A percentile compares a stretch with the other conserved stretches of the same genome.
Evolutionary conservation across 306 rosid species (phyloP).

Genomic region (Astragalus membranaceus): DNA sequence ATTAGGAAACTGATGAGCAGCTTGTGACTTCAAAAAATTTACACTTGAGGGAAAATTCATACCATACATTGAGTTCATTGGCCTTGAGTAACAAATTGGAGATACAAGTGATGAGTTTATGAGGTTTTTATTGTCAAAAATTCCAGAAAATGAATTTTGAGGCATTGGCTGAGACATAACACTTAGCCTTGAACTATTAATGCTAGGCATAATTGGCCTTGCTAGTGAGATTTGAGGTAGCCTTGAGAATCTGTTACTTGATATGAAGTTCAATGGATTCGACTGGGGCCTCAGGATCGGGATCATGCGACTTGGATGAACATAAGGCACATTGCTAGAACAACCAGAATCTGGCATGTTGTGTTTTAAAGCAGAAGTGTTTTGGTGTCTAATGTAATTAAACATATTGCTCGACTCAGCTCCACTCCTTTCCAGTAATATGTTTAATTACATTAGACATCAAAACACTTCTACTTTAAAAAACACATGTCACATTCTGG

Average conservation of each 20-base stretch:
- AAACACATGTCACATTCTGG: too few species aligned
- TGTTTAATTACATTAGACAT: too few species aligned
- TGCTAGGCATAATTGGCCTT: neutral
- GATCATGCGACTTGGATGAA: slow-evolving; percentile 9
- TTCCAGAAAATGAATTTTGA: neutral
- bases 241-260: neutral
- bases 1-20: neutral
- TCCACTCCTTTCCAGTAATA: too few species aligned
- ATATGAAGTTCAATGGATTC: neutral
- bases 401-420: too few species aligned
- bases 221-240: too few species aligned
- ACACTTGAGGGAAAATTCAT: too few species aligned
- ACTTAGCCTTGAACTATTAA: neutral
- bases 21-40: neutral
- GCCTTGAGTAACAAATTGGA: neutral
- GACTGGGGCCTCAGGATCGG: neutral
- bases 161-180: neutral
- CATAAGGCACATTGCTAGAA: neutral
- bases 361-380: neutral
- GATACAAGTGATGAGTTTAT: neutral
- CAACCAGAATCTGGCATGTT: neutral
- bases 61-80: neutral
- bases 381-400: too few species aligned
- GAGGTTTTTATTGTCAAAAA: neutral
- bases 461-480: neutral